A percentile compares a stretch with the other conserved stretches of the same genome.
phyloP scores from a whole-genome alignment of 2,329 filamentous ascomycete genomes.

The Trichoderma cornu-damae region DNA sequence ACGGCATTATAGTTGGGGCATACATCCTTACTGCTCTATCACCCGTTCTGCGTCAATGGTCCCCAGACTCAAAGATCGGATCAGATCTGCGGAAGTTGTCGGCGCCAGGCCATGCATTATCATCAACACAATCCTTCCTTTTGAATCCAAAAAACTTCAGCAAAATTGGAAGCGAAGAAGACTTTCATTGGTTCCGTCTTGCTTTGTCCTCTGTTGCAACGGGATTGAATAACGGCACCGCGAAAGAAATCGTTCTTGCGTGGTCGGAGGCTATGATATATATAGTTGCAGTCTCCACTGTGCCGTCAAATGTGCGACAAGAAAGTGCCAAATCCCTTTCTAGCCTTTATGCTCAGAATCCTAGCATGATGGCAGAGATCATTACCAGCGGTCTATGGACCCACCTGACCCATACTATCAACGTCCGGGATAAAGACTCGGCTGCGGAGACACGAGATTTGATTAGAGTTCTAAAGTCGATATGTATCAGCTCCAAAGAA shows the following conservation, averaged over 20 bases:
- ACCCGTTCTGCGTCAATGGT: slow-evolving; percentile 48
- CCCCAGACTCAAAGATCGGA: slow-evolving; percentile 47
- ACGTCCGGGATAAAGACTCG: slow-evolving; percentile 70
- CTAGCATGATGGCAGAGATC: slow-evolving; percentile 54
- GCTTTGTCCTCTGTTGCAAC: slow-evolving; percentile 60
- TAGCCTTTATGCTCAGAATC: slow-evolving; percentile 56
- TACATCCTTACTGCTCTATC: slow-evolving; percentile 67
- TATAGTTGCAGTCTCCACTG: slow-evolving; percentile 58
- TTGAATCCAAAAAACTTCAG: slow-evolving; percentile 80
- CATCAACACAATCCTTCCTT: slow-evolving; percentile 83
- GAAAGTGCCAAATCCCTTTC: slow-evolving; percentile 59
- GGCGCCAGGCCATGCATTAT: slow-evolving; percentile 60
- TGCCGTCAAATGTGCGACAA: slow-evolving; percentile 59
- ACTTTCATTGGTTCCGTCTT: slow-evolving; percentile 70
- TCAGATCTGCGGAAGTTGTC: slow-evolving; percentile 51
- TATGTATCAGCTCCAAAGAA: slow-evolving; percentile 57
- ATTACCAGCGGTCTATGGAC: slow-evolving; percentile 73
- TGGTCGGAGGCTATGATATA: slow-evolving; percentile 90
- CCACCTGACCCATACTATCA: slow-evolving; percentile 61
- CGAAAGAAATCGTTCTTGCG: slow-evolving; percentile 51
- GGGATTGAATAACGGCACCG: slow-evolving; percentile 46
- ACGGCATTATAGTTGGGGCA: slow-evolving; percentile 71
- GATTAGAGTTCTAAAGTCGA: slow-evolving; percentile 53
- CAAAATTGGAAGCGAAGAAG: slow-evolving; percentile 69
- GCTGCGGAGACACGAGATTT: slow-evolving; percentile 63